Percentiles rank a stretch among this genome's conserved stretches.
Evolutionary conservation across 768 basidiomycete genomes (phyloP).

Genomic region (Phylloporus sp.): DNA sequence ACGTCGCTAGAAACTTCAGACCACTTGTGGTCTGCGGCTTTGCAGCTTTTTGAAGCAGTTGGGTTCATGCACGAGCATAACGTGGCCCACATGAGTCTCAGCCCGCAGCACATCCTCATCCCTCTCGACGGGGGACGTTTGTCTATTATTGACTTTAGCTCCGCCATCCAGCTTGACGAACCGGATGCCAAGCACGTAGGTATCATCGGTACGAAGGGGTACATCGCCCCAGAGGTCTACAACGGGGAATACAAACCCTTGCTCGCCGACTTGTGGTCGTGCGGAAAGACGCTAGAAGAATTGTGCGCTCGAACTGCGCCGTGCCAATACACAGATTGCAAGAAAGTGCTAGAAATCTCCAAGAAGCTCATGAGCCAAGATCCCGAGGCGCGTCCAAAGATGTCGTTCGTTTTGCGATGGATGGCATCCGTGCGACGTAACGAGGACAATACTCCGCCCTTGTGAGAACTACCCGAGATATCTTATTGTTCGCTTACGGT

Average conservation of each 20-base stretch:
- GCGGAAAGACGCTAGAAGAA: background rate
- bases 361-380: background rate
- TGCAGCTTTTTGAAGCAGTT: background rate
- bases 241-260: background rate
- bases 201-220: background rate
- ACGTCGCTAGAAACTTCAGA: background rate
- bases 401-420: background rate
- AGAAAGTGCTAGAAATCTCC: background rate
- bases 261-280: background rate
- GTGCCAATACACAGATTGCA: background rate
- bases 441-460: too few relatives aligned
- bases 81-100: background rate
- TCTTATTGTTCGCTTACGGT: too few relatives aligned
- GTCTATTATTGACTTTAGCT: background rate
- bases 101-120: background rate
- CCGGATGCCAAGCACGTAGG: background rate
- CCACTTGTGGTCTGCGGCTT: background rate
- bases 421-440: background rate
- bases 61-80: background rate
- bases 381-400: background rate
- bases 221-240: background rate
- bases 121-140: background rate
- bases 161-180: background rate
- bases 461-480: too few relatives aligned
- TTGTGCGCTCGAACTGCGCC: background rate